A percentile compares a stretch with the other conserved stretches of the same genome.
These are phyloP conservation scores for Phaeophleospora eucalypticola DNA, from an alignment of 2,329 filamentous ascomycete species.

Conservation along the genomic window DNA sequence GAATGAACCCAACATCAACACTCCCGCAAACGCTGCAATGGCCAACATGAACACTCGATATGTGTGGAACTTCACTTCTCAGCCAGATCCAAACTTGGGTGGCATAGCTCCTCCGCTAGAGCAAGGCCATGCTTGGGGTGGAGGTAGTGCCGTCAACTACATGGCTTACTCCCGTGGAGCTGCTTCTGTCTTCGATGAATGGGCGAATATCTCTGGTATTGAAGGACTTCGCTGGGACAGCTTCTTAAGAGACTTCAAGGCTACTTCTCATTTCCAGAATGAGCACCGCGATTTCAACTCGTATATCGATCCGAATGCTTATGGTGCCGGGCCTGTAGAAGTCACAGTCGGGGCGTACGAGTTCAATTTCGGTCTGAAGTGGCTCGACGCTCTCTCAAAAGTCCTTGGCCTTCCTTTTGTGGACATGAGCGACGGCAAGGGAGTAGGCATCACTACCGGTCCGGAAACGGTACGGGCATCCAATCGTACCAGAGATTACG, in stretches of 20 bases:
- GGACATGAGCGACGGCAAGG: conserved; percentile 6
- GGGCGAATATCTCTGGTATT: conserved; percentile 11
- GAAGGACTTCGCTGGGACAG: conserved; percentile 4
- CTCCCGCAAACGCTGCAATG: conserved; percentile 23
- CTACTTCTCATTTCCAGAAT: conserved; percentile 4
- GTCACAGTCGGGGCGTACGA: conserved; percentile 1
- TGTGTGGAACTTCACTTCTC: conserved; percentile 8
- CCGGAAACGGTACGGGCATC: conserved; percentile 4
- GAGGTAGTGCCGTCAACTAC: conserved; percentile 12
- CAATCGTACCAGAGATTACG: conserved; percentile 9
- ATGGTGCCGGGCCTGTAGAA: conserved; percentile 9
- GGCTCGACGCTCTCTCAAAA: conserved; percentile 3
- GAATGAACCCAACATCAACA: conserved; percentile 16
- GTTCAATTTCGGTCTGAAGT: conserved; percentile 2
- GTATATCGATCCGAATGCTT: conserved; percentile 6
- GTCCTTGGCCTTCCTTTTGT: conserved; percentile 3
- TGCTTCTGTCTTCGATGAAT: conserved; percentile 11
- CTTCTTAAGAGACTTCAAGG: conserved; percentile 9
- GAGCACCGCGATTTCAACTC: conserved; percentile 3
- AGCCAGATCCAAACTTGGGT: conserved; percentile 7
- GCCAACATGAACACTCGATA: neutral
- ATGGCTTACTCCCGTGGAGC: conserved; percentile 10
- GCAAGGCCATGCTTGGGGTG: conserved; percentile 7
- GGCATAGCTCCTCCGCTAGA: conserved; percentile 3
- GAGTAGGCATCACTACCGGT: conserved; percentile 7